Percentiles rank a stretch among this genome's conserved stretches.
phyloP scores from a whole-genome alignment of 169 alveolate species.

The Plasmodium reichenowi region DNA sequence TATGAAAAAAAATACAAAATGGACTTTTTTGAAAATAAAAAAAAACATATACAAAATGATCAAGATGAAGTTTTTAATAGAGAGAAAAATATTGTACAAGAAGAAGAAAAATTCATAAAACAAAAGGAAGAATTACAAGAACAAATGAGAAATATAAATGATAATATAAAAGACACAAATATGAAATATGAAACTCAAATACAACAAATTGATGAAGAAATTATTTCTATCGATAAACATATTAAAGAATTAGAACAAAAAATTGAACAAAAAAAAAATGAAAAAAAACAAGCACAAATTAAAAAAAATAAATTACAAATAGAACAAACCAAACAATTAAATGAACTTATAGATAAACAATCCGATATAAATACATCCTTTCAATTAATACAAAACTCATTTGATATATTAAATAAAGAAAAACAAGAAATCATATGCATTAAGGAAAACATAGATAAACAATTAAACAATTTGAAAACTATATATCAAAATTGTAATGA shows the following conservation, averaged over 20 bases:
- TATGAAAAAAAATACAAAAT: conserved; percentile 30
- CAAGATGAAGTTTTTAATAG: conserved; percentile 17
- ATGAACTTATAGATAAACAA: conserved; percentile 3
- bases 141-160: conserved; percentile 4
- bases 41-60: conserved; percentile 3
- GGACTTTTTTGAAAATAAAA: conserved; percentile 17
- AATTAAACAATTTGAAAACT: background rate
- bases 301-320: conserved; percentile 9
- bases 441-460: conserved; percentile 24
- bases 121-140: conserved; percentile 5
- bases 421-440: conserved; percentile 1
- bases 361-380: conserved; percentile 31
- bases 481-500: conserved; percentile 13
- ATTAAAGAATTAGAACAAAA: conserved; percentile 42
- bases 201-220: conserved; percentile 26
- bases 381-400: conserved; percentile 29
- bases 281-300: conserved; percentile 16
- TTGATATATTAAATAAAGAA: conserved; percentile 13
- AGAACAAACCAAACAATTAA: conserved; percentile 27
- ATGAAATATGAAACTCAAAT: conserved; percentile 21
- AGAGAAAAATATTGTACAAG: conserved; percentile 28
- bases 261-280: conserved; percentile 18
- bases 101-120: conserved; percentile 27
- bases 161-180: background rate
- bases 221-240: conserved; percentile 15